phyloP scores from a whole-genome alignment of 768 basidiomycete species.

The Leucocoprinus sp. region DNA sequence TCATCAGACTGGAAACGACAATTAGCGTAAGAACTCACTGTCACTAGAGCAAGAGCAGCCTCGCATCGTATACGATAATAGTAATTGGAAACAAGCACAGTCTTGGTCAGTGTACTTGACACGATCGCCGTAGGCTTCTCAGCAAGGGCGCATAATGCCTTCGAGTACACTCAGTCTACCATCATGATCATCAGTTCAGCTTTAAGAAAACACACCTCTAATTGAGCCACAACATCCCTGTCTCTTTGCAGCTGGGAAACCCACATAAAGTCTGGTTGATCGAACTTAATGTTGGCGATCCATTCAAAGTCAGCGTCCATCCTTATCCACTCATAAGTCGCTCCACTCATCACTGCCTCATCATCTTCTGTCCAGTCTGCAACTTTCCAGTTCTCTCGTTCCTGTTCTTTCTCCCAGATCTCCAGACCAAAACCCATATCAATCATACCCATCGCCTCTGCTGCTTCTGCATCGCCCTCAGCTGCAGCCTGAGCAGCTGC shows the following conservation, averaged over 20 bases:
- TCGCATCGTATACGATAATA: constrained; percentile 95
- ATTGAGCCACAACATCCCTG: constrained; percentile 92
- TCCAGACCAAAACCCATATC: constrained; percentile 92
- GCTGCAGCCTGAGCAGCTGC: constrained; percentile 90
- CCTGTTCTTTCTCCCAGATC: constrained; percentile 93
- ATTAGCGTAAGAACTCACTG: constrained; percentile 39
- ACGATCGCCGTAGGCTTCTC: constrained; percentile 79
- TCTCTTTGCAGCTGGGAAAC: constrained; percentile 92
- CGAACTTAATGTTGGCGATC: constrained; percentile 88
- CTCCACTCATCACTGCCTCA: constrained; percentile 86
- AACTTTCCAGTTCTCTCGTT: constrained; percentile 92
- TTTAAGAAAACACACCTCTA: constrained; percentile 59
- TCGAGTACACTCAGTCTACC: constrained; percentile 3
- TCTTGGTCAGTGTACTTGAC: constrained; percentile 87
- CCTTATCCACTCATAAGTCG: constrained; percentile 98
- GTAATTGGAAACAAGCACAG: constrained; percentile 90
- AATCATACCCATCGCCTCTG: constrained; percentile 88
- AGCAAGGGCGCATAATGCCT: constrained; percentile 89
- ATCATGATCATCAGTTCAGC: background rate
- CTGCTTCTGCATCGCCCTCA: constrained; percentile 85
- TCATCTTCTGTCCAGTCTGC: constrained; percentile 98
- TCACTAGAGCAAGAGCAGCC: constrained; percentile 78
- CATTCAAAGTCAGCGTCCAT: constrained; percentile 99
- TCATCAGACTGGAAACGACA: constrained; percentile 8
- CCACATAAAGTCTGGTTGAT: constrained; percentile 99